Evolutionary conservation across 1,139 yeast species (phyloP), one percentile per base, ranked within the genome.

Genomic region (Taiozyma sp.): DNA sequence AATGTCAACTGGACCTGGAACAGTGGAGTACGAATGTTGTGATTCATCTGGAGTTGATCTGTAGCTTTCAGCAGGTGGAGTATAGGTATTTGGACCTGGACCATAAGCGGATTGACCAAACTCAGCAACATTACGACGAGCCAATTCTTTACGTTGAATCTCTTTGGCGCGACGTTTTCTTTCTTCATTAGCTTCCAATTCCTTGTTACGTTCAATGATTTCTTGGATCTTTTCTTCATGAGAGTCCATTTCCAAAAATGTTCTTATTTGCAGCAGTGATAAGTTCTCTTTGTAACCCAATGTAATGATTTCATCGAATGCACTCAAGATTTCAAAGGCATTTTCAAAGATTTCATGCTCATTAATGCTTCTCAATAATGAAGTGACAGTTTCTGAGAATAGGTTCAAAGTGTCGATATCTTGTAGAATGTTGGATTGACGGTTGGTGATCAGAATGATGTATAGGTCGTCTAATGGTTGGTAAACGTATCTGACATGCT

Each of bases 171-270:
- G 85, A 70, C 95, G 87, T 73, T 91, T 93, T 70, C 98, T 85
- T 70, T 93, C 97, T 70, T 93, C 99, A 48, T 90, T 85, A 44
- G 99, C 99, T 70, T 93, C 99, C 65, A 89, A 76, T 72, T 93
- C 99, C 72, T 93, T 95, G 73, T 93, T 93, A 67, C 95, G 83
- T 70, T 93, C 98, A 63, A 95, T 93, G 66, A 93, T 91, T 68
- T 95, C 98, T 74, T 93, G 98, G 64, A 95, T 91, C 75, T 89
- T 91, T 71, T 95, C 99, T 71, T 95, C 99, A 66, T 93, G 98
- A 42, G 96, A 87, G 70, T 95, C 98, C 99, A 95, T 93, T 67
- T 90, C 95, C 71, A 95, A 76, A 71, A 88, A 93, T 16, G 95
- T 88, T 68, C 82, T 83, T 57, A 95, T 89, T 73, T 93, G 99